These are phyloP conservation scores for Pulchroboletus neoregius DNA, from an alignment of 1,284 basidiomycete species.

Conservation along the genomic window DNA sequence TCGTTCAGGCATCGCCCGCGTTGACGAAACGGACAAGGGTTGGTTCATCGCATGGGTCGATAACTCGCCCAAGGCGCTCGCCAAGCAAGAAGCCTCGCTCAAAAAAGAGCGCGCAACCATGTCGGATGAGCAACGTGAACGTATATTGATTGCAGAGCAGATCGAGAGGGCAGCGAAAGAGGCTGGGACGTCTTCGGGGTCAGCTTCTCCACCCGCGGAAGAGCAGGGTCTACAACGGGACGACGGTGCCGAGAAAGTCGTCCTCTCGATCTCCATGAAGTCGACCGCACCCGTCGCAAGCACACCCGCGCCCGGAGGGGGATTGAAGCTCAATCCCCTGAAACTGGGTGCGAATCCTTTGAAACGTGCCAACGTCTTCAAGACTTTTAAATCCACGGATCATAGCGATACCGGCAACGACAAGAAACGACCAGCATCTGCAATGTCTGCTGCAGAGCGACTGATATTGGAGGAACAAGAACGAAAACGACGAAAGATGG, in stretches of 20 bases:
- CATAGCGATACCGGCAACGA: conserved; percentile 35
- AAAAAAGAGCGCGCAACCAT: conserved; percentile 91
- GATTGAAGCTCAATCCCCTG: conserved; percentile 59
- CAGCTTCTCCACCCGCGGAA: conserved; percentile 39
- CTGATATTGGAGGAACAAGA: conserved; percentile 86
- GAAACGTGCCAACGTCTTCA: conserved; percentile 77
- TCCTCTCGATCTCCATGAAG: conserved; percentile 64
- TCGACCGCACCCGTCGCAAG: conserved; percentile 35
- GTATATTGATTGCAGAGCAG: conserved; percentile 88
- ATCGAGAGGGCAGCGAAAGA: conserved; percentile 80
- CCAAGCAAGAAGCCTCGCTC: conserved; percentile 82
- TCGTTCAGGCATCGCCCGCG: conserved; percentile 80
- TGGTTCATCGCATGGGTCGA: conserved; percentile 98
- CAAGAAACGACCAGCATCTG: conserved; percentile 52
- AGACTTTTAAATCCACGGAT: conserved; percentile 37
- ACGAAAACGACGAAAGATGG: conserved; percentile 70
- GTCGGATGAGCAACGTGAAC: conserved; percentile 93
- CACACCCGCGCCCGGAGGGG: conserved; percentile 21
- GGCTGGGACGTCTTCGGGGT: conserved; percentile 34
- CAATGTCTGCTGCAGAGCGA: conserved; percentile 79
- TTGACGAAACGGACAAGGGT: conserved; percentile 98
- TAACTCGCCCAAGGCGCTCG: conserved; percentile 88
- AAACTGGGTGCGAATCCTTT: conserved; percentile 49
- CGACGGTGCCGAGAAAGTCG: conserved; percentile 68
- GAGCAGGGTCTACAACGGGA: conserved; percentile 70